Evolutionary conservation across 305 asterid species (phyloP).

Genomic region (Fraxinus nigra): DNA sequence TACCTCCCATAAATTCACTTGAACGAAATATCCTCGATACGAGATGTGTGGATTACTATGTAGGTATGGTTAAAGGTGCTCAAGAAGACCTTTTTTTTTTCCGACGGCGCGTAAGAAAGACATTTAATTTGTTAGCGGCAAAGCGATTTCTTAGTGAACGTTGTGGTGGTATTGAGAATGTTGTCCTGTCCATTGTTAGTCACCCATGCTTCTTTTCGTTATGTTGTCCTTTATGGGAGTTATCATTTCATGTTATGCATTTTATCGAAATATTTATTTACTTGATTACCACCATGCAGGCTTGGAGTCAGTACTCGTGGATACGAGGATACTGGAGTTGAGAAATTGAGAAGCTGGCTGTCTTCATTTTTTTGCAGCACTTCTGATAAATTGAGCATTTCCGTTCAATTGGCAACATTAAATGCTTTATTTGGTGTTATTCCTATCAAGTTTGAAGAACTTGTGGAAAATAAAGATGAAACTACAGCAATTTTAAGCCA

Average conservation of each 20-base stretch:
- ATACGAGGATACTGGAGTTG: slow-evolving; percentile 49
- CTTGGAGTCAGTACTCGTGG: slow-evolving; percentile 60
- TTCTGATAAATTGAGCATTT: slow-evolving; percentile 32
- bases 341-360: slow-evolving; percentile 48
- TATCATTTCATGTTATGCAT: background rate
- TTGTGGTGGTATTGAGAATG: background rate
- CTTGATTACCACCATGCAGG: slow-evolving; percentile 41
- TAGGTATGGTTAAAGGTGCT: background rate
- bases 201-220: background rate
- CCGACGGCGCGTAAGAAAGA: background rate
- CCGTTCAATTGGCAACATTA: slow-evolving; percentile 45
- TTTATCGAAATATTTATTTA: background rate
- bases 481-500: slow-evolving; percentile 26
- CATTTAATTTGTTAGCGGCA: background rate
- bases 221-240: background rate
- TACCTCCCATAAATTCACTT: background rate
- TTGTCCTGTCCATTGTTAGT: background rate
- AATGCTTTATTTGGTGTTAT: slow-evolving; percentile 49
- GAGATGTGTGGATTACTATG: background rate
- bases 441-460: slow-evolving; percentile 45
- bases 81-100: background rate
- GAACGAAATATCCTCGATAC: background rate
- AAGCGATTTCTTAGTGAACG: background rate
- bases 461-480: slow-evolving; percentile 25
- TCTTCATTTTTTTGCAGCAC: slow-evolving; percentile 31